Base-by-base conservation (phyloP, 164 flowering plant species). In the Magnolia sinica region DNA sequence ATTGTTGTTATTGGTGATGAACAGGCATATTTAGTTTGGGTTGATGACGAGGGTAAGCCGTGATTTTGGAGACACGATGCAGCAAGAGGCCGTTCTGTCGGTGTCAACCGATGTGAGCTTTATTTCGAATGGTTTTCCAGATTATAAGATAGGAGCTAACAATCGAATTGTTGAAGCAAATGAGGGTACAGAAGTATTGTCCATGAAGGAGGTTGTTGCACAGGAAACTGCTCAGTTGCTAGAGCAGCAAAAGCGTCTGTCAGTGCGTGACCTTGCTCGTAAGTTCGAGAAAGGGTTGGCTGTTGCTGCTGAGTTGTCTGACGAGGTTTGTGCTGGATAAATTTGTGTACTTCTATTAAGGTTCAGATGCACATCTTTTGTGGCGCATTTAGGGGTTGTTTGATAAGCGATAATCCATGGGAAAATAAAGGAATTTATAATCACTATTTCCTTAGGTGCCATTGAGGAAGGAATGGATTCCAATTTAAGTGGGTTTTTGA, bases 251-350 rank as follows among this genome's bases (percentile, higher is more conserved):
- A 91, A 90, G 82, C 95, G 98, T 64, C 84, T 94, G 73, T 96
- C 99, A 3, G 99, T 96, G 76, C 97, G 98, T 20, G 99, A 94
- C 79, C 97, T 96, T 80, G 96, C 99, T 22, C 87, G 84, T 76
- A 94, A 94, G 84, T 96, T 96, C 79, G 99, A 96, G 86, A 90
- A 90, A 81, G 96, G 96, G 72, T 85, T 96, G 84, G 87, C 96
- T 82, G 89, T 93, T 77, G 98, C 98, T 72, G 87, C 92, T 31
- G 94, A 94, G 78, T 84, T 94, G 84, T 87, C 98, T 24, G 88
- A 88, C 70, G 98, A 96, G 99, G 99, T 95, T 80, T 69, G 63
- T 64, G 68, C 24, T 22, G 20, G 27, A 64, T 58, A 18, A 10
- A 13, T 72, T 72, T 51, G 50, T 20, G 23, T 51, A 24, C 5